phyloP scores from a whole-genome alignment of 148 eudicot genomes.

The Diospyros kaki region DNA sequence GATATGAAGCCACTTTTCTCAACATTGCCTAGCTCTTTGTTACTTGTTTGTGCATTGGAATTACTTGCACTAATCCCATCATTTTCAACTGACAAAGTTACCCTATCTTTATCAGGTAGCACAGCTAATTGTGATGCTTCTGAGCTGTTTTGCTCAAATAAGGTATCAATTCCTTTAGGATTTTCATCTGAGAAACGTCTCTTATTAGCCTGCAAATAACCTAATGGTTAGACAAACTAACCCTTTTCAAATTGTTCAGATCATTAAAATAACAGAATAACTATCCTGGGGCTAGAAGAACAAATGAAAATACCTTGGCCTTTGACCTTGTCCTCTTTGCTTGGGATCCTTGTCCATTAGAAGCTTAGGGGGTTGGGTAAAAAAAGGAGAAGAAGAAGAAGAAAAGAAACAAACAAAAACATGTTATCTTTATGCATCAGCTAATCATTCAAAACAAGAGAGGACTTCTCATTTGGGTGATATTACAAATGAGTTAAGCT shows the following conservation, averaged over 20 bases:
- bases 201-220: slow-evolving; percentile 49
- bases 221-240: slow-evolving; percentile 28
- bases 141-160: slow-evolving; percentile 32
- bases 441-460: not conserved
- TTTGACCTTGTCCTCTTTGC: slow-evolving; percentile 58
- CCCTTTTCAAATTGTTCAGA: slow-evolving; percentile 9
- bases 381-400: not conserved
- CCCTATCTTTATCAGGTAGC: slow-evolving; percentile 32
- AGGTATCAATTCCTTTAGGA: slow-evolving; percentile 24
- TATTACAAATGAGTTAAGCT: not conserved
- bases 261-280: not conserved
- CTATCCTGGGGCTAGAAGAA: slow-evolving; percentile 5
- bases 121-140: slow-evolving; percentile 36
- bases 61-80: slow-evolving; percentile 25
- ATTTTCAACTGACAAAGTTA: slow-evolving; percentile 25
- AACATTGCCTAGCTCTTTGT: slow-evolving; percentile 36
- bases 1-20: slow-evolving; percentile 27
- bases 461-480: slow-evolving; percentile 1
- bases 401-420: not conserved
- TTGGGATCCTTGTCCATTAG: slow-evolving; percentile 71
- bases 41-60: slow-evolving; percentile 27
- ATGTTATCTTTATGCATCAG: not conserved
- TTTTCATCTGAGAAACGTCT: slow-evolving; percentile 39
- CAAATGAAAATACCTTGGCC: slow-evolving; percentile 53
- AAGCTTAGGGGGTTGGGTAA: slow-evolving; percentile 28